phyloP scores from a whole-genome alignment of 2,329 filamentous ascomycete genomes.

The Neonectria faginata region DNA sequence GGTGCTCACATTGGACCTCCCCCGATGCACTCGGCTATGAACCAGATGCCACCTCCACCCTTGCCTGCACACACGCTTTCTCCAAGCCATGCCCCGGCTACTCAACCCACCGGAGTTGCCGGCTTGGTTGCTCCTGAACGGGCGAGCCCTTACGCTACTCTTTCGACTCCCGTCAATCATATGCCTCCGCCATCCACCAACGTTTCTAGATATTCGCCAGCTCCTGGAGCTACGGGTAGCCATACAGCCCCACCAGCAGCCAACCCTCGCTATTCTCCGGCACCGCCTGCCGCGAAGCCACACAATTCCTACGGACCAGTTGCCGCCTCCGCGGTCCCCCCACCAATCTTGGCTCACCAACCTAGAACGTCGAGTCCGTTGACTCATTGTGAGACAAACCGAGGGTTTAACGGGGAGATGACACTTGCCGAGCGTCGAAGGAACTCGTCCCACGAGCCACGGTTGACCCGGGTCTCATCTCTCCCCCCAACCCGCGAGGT shows the following conservation, averaged over 20 bases:
- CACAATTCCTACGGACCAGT: slow-evolving; percentile 57
- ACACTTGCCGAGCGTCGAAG: slow-evolving; percentile 60
- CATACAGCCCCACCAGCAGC: slow-evolving; percentile 53
- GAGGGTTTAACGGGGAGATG: slow-evolving; percentile 53
- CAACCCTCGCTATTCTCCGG: slow-evolving; percentile 66
- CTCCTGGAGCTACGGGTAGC: slow-evolving; percentile 51
- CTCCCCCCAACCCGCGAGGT: slow-evolving; percentile 72
- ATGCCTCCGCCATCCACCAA: slow-evolving; percentile 51
- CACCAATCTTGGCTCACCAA: slow-evolving; percentile 66
- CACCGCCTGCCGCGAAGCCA: slow-evolving; percentile 55
- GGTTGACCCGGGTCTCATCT: slow-evolving; percentile 66
- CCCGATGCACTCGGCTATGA: slow-evolving; percentile 37
- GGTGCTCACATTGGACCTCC: slow-evolving; percentile 42
- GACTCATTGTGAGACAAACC: slow-evolving; percentile 70
- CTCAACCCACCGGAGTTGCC: slow-evolving; percentile 46
- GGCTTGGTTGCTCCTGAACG: slow-evolving; percentile 66
- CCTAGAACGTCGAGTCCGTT: slow-evolving; percentile 75
- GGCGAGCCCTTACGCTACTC: slow-evolving; percentile 64
- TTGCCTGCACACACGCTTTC: slow-evolving; percentile 25
- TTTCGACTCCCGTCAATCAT: slow-evolving; percentile 53
- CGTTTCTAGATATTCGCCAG: slow-evolving; percentile 72
- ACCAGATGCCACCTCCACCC: slow-evolving; percentile 39
- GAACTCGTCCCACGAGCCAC: slow-evolving; percentile 66
- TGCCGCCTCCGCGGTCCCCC: slow-evolving; percentile 51
- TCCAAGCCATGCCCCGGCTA: slow-evolving; percentile 27